Evolutionary conservation across 73 alveolate genomes (phyloP), one percentile per base, ranked within the genome.

Genomic region (Durusdinium trenchii): DNA sequence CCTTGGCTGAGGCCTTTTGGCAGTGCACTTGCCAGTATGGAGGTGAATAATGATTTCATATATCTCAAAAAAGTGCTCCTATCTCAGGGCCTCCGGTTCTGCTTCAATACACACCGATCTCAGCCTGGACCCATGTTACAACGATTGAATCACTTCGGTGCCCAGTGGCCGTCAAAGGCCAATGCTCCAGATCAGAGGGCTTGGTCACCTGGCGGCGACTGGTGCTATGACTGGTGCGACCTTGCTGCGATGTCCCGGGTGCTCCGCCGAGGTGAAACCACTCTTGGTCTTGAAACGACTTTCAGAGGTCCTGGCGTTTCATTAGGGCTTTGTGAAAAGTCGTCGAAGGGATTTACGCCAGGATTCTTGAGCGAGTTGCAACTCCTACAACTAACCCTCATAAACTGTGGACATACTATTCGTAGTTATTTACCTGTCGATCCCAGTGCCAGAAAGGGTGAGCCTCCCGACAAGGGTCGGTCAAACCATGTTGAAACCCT

Each of bases 161-260:
- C 16, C 51, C 52, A 84, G 26, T 35, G 43, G 10, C 97, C 18
- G 97, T 46, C 28, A 91, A 60, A 18, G 97, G 97, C 97, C 97
- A 91, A 52, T 91, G 75, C 35, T 91, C 97, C 78, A 91, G 82
- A 35, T 91, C 86, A 42, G 36, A 35, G 47, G 38, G 42, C 3
- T 45, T 28, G 60, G 97, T 69, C 75, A 91, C 97, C 96, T 89
- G 23, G 32, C 90, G 46, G 67, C 40, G 18, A n/a, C 83, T 69
- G 83, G 83, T 38, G 28, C n/a, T 35, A 16, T 16, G 83, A n/a
- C 43, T 16, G 16, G n/a, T n/a, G 14, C 14, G 28, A 69, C 18
- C 83, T 16, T 18, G 69, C 23, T 57, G n/a, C n/a, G n/a, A n/a
- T n/a, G n/a, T n/a, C n/a, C n/a, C n/a, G n/a, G n/a, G n/a, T n/a